These are phyloP conservation scores for Rossbeevera mucosa DNA, from an alignment of 768 basidiomycete species.

Conservation along the genomic window DNA sequence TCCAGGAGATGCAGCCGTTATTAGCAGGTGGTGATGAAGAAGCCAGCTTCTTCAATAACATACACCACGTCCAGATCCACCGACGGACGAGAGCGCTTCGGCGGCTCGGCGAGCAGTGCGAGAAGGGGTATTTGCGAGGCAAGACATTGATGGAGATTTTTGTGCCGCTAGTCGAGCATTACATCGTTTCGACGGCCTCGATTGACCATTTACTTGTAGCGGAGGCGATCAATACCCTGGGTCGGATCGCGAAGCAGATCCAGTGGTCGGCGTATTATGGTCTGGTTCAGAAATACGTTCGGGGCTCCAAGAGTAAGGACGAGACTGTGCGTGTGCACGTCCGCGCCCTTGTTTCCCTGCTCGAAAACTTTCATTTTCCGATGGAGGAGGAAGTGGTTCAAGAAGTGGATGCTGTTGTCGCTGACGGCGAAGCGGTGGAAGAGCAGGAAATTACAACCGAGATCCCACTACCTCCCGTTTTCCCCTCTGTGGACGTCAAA, in stretches of 20 bases:
- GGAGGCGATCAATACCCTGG: constrained; percentile 79
- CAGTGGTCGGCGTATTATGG: constrained; percentile 81
- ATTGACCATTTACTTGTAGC: constrained; percentile 82
- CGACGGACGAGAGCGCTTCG: constrained; percentile 82
- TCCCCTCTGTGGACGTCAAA: constrained; percentile 17
- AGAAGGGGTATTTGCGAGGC: constrained; percentile 60
- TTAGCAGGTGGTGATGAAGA: constrained; percentile 88
- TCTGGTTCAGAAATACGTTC: constrained; percentile 77
- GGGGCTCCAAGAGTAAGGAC: constrained; percentile 49
- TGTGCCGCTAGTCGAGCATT: constrained; percentile 82
- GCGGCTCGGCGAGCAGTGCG: constrained; percentile 74
- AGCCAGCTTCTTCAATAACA: constrained; percentile 95
- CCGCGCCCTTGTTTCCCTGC: constrained; percentile 75
- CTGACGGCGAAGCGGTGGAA: constrained; percentile 27
- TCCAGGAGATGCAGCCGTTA: constrained; percentile 78
- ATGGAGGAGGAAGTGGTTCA: constrained; percentile 54
- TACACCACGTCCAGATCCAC: constrained; percentile 90
- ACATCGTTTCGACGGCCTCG: constrained; percentile 40
- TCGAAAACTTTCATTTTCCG: constrained; percentile 90
- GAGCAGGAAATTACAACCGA: constrained; percentile 21
- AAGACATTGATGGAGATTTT: constrained; percentile 76
- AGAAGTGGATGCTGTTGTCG: constrained; percentile 29
- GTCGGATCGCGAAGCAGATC: constrained; percentile 70
- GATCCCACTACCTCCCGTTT: constrained; percentile 1
- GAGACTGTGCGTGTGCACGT: constrained; percentile 50